These are phyloP conservation scores for Plectosphaerella sp. DNA, from an alignment of 2,329 filamentous ascomycete genomes.

Conservation along the genomic window DNA sequence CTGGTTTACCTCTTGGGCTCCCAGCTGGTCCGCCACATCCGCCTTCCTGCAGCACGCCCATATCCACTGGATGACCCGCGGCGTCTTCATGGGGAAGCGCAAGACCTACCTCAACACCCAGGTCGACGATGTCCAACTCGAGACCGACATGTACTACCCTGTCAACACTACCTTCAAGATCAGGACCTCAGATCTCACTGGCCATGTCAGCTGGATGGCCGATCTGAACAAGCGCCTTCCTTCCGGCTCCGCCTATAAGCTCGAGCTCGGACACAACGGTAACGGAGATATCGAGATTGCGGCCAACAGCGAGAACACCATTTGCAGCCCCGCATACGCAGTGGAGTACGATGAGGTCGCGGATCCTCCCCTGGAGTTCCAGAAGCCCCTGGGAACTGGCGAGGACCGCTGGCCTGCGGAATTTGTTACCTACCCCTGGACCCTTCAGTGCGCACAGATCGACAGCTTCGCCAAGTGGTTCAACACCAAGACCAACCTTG, in stretches of 20 bases:
- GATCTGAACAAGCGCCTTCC: slow-evolving; percentile 42
- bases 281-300: slow-evolving; percentile 46
- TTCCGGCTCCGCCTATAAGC: slow-evolving; percentile 43
- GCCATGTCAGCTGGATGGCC: slow-evolving; percentile 36
- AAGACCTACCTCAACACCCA: slow-evolving; percentile 51
- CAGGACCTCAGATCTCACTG: slow-evolving; percentile 38
- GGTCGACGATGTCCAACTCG: slow-evolving; percentile 59
- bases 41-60: slow-evolving; percentile 58
- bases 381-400: slow-evolving; percentile 45
- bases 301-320: slow-evolving; percentile 42
- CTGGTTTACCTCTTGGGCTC: slow-evolving; percentile 50
- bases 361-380: slow-evolving; percentile 39
- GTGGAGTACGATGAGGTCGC: slow-evolving; percentile 41
- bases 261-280: slow-evolving; percentile 51
- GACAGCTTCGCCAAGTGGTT: slow-evolving; percentile 53
- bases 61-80: slow-evolving; percentile 59
- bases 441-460: slow-evolving; percentile 39
- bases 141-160: slow-evolving; percentile 45
- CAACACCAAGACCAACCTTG: slow-evolving; percentile 37
- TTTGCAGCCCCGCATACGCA: slow-evolving; percentile 33
- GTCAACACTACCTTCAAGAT: slow-evolving; percentile 44
- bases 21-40: slow-evolving; percentile 41
- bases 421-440: slow-evolving; percentile 48
- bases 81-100: slow-evolving; percentile 50
- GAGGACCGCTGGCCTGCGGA: slow-evolving; percentile 43